Percentiles rank a stretch among this genome's conserved stretches.
Conservation (phyloP, 768 basidiomycete species). For the Mycena leptocephala region DNA sequence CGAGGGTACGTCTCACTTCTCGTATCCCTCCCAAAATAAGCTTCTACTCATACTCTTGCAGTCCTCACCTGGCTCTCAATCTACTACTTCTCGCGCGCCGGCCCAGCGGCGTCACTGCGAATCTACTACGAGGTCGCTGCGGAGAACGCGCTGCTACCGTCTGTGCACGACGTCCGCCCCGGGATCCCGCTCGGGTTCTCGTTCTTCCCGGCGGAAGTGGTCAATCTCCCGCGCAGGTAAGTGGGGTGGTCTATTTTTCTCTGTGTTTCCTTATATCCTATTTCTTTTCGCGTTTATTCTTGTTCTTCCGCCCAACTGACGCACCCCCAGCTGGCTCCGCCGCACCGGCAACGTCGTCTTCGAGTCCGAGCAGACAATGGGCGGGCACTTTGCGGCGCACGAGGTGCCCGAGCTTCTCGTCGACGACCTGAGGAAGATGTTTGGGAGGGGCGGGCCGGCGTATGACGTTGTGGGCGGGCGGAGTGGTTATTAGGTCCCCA, state of each 20-base stretch:
- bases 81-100: slow-evolving; percentile 72
- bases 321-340: slow-evolving; percentile 58
- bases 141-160: slow-evolving; percentile 15
- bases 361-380: slow-evolving; percentile 62
- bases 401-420: slow-evolving; percentile 67
- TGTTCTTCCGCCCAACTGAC: not conserved
- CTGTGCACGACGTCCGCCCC: slow-evolving; percentile 4
- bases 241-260: slow-evolving; percentile 13
- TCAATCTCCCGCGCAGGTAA: slow-evolving; percentile 48
- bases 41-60: too few species aligned
- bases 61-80: slow-evolving; percentile 75
- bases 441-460: slow-evolving; percentile 66
- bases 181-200: slow-evolving; percentile 66
- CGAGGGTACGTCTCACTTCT: slow-evolving; percentile 47
- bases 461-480: slow-evolving; percentile 63
- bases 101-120: slow-evolving; percentile 70
- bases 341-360: slow-evolving; percentile 60
- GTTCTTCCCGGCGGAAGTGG: slow-evolving; percentile 67
- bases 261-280: not conserved
- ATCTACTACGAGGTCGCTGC: slow-evolving; percentile 69
- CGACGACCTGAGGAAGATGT: slow-evolving; percentile 70
- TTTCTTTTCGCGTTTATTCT: not conserved
- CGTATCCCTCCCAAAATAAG: too few species aligned
- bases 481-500: slow-evolving; percentile 53
- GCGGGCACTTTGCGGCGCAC: slow-evolving; percentile 74